A percentile compares a stretch with the other conserved stretches of the same genome.
phyloP scores from a whole-genome alignment of 164 flowering plant genomes.

The Piper betle region DNA sequence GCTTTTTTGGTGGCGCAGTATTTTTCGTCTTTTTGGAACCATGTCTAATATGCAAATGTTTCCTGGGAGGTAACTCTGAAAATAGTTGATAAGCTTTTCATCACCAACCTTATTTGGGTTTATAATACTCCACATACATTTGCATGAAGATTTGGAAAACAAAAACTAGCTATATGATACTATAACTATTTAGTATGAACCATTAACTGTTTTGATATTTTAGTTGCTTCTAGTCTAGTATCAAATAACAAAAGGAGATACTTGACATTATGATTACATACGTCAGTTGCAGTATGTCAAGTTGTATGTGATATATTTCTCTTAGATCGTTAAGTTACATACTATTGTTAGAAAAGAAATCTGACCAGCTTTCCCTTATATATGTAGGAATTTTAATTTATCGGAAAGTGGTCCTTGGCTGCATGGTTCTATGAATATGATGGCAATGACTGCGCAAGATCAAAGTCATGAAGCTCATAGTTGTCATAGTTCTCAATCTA shows the following conservation, averaged over 20 bases:
- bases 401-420: neutral
- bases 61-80: too few species aligned
- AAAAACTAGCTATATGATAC: too few species aligned
- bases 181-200: neutral
- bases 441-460: constrained; percentile 4
- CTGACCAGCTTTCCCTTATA: neutral
- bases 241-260: neutral
- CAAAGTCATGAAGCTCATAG: neutral
- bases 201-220: neutral
- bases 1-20: too few species aligned
- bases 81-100: too few species aligned
- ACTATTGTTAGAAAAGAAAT: neutral
- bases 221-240: neutral
- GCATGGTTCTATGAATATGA: constrained; percentile 13
- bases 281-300: neutral
- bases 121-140: neutral
- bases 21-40: too few species aligned
- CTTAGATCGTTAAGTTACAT: too few species aligned
- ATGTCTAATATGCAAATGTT: too few species aligned
- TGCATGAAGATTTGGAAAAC: neutral
- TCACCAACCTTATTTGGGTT: neutral
- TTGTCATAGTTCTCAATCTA: constrained; percentile 12
- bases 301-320: neutral
- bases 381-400: neutral
- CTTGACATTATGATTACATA: neutral